A percentile compares a stretch with the other conserved stretches of the same genome.
phyloP scores from a whole-genome alignment of 148 eudicot genomes.

The Cornus suecica region DNA sequence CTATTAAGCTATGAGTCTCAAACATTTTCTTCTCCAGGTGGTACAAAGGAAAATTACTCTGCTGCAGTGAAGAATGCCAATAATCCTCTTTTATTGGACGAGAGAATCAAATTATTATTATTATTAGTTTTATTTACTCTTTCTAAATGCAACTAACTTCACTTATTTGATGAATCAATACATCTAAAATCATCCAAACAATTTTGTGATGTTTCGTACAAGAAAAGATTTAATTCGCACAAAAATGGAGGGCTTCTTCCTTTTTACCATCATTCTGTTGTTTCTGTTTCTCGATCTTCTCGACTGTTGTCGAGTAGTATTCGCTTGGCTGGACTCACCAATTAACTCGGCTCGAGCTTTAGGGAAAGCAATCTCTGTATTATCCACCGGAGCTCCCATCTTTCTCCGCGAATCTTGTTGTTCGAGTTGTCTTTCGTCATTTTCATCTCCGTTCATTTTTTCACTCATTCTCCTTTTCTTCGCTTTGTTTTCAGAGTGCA shows the following conservation, averaged over 20 bases:
- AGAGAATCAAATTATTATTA: not conserved
- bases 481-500: not conserved
- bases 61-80: slow-evolving; percentile 68
- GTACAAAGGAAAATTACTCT: slow-evolving; percentile 70
- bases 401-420: not conserved
- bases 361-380: not conserved
- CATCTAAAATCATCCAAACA: slow-evolving; percentile 10
- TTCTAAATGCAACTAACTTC: not conserved
- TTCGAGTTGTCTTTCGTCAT: not conserved
- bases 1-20: no score
- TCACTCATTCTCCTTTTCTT: not conserved
- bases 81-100: not conserved
- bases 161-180: not conserved
- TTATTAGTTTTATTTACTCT: not conserved
- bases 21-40: slow-evolving; percentile 31
- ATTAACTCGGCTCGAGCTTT: slow-evolving; percentile 7
- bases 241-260: slow-evolving; percentile 13
- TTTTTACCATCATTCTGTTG: slow-evolving; percentile 1
- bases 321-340: not conserved
- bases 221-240: slow-evolving; percentile 5
- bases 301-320: not conserved
- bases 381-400: not conserved
- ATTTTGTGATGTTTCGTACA: slow-evolving; percentile 6
- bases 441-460: not conserved
- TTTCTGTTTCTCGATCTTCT: slow-evolving; percentile 5